Evolutionary conservation across 2,329 filamentous ascomycete species (phyloP).

Genomic region (Epichloe coenophiala): DNA sequence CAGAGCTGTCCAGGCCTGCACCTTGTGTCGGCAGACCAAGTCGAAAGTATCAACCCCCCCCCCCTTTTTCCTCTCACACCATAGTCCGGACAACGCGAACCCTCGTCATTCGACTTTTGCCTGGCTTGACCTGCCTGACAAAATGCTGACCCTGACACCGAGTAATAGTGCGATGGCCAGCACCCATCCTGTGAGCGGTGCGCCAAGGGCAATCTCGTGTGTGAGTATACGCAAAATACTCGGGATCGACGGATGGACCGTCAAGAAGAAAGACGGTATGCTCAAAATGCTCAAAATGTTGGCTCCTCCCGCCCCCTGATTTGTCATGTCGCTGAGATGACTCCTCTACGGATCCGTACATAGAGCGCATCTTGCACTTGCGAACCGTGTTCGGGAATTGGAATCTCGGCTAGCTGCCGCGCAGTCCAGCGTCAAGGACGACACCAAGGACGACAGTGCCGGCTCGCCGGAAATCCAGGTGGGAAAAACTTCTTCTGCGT

Average conservation of each 20-base stretch:
- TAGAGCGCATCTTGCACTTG: slow-evolving; percentile 1
- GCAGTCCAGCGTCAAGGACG: neutral
- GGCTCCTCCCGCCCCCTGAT: no score
- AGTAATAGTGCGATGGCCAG: slow-evolving; percentile 10
- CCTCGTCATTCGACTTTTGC: neutral
- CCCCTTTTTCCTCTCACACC: neutral
- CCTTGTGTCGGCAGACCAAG: slow-evolving; percentile 12
- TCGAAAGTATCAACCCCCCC: slow-evolving; percentile 8
- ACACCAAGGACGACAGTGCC: neutral
- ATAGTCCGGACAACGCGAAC: neutral
- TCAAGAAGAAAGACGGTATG: slow-evolving; percentile 11
- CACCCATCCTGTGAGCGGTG: slow-evolving; percentile 12
- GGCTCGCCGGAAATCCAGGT: neutral
- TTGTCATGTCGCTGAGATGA: neutral
- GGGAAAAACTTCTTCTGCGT: neutral
- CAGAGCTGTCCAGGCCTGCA: slow-evolving; percentile 12
- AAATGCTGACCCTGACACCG: neutral
- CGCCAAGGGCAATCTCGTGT: slow-evolving; percentile 5
- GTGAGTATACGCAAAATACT: slow-evolving; percentile 11
- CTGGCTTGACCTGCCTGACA: neutral
- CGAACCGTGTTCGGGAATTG: slow-evolving; percentile 1
- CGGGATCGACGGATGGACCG: slow-evolving; percentile 14
- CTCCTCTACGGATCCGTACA: neutral
- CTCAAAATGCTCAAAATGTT: neutral
- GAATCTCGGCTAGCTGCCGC: slow-evolving; percentile 1